Evolutionary conservation across 2,329 filamentous ascomycete genomes (phyloP).

Genomic region (Verticillium albo-atrum): DNA sequence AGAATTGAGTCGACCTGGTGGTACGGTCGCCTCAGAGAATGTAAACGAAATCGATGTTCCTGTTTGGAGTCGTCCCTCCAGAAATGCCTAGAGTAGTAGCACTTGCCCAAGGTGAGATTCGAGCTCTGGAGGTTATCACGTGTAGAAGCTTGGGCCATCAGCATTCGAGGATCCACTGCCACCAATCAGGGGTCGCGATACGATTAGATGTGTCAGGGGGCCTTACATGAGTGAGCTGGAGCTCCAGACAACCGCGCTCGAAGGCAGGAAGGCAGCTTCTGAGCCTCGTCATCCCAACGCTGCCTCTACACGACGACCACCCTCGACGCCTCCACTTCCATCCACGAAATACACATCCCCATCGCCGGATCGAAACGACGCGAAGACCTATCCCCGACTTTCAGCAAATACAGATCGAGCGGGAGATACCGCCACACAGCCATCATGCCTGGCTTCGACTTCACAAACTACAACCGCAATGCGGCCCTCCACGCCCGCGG

Average conservation of each 20-base stretch:
- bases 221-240: conserved; percentile 3
- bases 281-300: conserved; percentile 11
- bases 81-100: background rate
- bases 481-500: conserved; percentile 89
- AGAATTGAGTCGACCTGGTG: background rate
- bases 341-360: background rate
- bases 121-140: conserved; percentile 15
- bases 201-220: background rate
- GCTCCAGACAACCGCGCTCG: conserved; percentile 4
- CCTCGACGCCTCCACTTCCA: background rate
- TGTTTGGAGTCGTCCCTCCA: background rate
- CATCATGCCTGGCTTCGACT: conserved; percentile 95
- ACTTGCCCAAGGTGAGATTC: background rate
- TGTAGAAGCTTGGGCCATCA: conserved; percentile 15
- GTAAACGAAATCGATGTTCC: background rate
- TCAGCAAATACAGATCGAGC: background rate
- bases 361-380: background rate
- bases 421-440: conserved; percentile 12
- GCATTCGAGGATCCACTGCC: background rate
- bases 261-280: conserved; percentile 26
- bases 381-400: background rate
- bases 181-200: background rate
- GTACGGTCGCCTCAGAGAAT: background rate
- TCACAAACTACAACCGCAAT: conserved; percentile 99
- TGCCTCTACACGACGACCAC: background rate